Evolutionary conservation across 345 rosid genomes (phyloP).

Genomic region (Populus ilicifolia): DNA sequence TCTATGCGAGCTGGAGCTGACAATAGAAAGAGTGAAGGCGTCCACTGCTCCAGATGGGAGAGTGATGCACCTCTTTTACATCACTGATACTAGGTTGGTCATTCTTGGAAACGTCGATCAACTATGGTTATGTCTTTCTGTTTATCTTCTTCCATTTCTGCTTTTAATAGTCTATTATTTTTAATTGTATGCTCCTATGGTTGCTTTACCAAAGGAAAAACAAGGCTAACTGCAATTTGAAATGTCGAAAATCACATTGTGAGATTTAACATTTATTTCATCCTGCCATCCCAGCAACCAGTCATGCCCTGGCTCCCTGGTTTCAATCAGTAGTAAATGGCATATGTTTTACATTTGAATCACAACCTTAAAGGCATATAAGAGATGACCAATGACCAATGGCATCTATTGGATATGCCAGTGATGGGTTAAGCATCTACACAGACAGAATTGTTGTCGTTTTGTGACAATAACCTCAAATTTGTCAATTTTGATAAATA

Average conservation of each 20-base stretch:
- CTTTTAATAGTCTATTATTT: neutral
- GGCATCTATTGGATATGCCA: neutral
- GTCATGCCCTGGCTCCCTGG: too few species aligned
- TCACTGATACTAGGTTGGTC: slow-evolving; percentile 65
- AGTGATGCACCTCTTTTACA: slow-evolving; percentile 64
- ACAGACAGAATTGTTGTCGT: neutral
- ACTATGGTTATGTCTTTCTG: neutral
- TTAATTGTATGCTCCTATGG: neutral
- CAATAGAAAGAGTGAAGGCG: slow-evolving; percentile 60
- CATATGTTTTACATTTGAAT: too few species aligned
- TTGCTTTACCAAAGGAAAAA: neutral
- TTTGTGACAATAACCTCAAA: too few species aligned
- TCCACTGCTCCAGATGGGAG: slow-evolving; percentile 69
- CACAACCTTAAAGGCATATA: neutral
- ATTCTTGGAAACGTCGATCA: slow-evolving; percentile 4
- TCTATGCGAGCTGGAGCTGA: slow-evolving; percentile 62
- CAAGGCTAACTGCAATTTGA: neutral
- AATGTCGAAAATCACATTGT: neutral
- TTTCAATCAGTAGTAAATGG: too few species aligned
- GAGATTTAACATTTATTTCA: neutral
- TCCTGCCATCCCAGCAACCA: too few species aligned
- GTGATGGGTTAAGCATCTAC: neutral
- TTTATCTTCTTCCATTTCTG: neutral
- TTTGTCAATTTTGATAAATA: too few species aligned
- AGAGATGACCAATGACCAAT: neutral